Percentiles rank a stretch among this genome's conserved stretches.
Evolutionary conservation across 768 basidiomycete species (phyloP).

Genomic region (Mycena capillaripes): DNA sequence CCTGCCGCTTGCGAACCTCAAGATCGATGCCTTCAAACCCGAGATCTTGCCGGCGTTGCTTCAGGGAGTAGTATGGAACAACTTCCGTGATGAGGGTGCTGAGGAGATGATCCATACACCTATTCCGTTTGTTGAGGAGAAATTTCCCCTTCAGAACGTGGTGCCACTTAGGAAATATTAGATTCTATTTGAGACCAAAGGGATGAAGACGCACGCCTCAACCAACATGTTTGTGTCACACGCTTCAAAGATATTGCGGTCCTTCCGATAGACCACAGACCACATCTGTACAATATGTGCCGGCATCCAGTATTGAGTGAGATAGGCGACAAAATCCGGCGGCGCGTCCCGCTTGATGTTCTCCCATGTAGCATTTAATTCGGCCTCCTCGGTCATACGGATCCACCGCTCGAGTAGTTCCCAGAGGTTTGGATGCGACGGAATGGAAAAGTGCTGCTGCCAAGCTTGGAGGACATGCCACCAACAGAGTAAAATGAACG

Average conservation of each 20-base stretch:
- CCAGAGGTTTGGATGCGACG: not conserved
- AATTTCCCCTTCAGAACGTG: constrained; percentile 44
- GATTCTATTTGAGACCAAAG: too few relatives aligned
- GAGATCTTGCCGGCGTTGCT: constrained; percentile 34
- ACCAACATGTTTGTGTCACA: not conserved
- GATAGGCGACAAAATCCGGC: not conserved
- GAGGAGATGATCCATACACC: constrained; percentile 39
- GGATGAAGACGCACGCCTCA: not conserved
- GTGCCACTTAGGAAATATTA: too few relatives aligned
- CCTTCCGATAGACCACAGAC: not conserved
- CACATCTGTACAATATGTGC: not conserved
- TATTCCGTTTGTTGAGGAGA: constrained; percentile 40
- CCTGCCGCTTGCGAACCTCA: constrained; percentile 28
- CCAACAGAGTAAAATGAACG: not conserved
- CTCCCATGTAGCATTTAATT: not conserved
- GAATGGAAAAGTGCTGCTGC: not conserved
- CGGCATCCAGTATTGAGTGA: not conserved
- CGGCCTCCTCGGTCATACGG: not conserved
- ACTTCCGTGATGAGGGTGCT: constrained; percentile 35
- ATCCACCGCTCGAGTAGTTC: not conserved
- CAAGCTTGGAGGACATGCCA: not conserved
- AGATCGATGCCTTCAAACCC: constrained; percentile 42
- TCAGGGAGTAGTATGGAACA: constrained; percentile 34
- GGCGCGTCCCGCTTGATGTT: not conserved
- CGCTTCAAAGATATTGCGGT: not conserved